These are phyloP conservation scores for Trypanosoma melophagium DNA, from an alignment of 208 protist species.

Conservation along the genomic window DNA sequence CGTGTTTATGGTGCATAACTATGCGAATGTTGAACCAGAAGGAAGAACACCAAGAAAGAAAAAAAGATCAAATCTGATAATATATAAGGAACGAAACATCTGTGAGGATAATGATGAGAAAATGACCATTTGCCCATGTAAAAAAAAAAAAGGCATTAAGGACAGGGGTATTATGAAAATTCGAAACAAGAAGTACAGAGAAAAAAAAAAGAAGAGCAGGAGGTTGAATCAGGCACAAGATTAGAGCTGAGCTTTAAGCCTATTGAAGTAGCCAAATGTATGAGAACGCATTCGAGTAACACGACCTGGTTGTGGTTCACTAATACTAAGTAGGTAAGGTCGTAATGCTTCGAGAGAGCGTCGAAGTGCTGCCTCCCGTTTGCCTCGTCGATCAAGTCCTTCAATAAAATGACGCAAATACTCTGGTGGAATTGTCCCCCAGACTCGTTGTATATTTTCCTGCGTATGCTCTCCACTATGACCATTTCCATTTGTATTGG, in stretches of 20 bases:
- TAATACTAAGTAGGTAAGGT: slow-evolving; percentile 50
- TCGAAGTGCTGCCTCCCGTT: slow-evolving; percentile 62
- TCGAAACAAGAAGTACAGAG: no score
- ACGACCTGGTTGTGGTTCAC: slow-evolving; percentile 38
- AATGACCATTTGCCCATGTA: slow-evolving; percentile 14
- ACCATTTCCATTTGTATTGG: not conserved
- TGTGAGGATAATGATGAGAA: slow-evolving; percentile 20
- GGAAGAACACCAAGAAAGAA: no score
- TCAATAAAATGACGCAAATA: slow-evolving; percentile 61
- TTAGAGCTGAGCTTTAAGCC: slow-evolving; percentile 46
- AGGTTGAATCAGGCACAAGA: no score
- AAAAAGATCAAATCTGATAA: not conserved
- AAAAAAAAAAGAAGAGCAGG: no score
- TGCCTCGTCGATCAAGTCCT: slow-evolving; percentile 62
- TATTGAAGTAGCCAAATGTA: slow-evolving; percentile 81
- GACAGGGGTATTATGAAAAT: not conserved
- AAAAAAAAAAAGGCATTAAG: slow-evolving; percentile 2
- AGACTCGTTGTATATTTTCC: slow-evolving; percentile 36
- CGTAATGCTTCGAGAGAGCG: slow-evolving; percentile 42
- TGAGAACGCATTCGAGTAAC: slow-evolving; percentile 66
- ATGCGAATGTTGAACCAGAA: no score
- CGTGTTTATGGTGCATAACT: no score
- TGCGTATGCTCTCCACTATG: not conserved
- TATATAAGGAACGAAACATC: slow-evolving; percentile 23
- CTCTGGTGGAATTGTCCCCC: slow-evolving; percentile 63